These are phyloP conservation scores for Tripterygium wilfordii DNA, from an alignment of 177 flowering plant genomes.

Conservation along the genomic window DNA sequence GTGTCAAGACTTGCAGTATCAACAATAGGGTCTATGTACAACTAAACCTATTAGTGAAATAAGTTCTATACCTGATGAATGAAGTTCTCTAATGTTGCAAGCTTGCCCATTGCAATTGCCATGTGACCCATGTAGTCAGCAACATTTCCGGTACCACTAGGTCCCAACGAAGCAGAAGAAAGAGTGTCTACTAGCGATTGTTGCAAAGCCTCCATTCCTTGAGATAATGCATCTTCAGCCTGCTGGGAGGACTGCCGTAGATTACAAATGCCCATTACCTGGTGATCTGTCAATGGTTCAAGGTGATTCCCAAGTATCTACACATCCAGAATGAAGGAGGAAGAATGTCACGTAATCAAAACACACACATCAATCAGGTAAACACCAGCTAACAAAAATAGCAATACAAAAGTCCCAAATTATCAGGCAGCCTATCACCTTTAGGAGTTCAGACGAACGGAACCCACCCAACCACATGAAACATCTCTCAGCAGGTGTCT, in stretches of 20 bases:
- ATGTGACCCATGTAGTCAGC: conserved; percentile 88
- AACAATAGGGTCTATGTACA: too few relatives aligned
- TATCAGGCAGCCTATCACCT: conserved; percentile 37
- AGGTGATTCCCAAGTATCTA: conserved; percentile 75
- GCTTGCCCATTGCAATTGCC: conserved; percentile 89
- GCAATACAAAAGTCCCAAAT: too few relatives aligned
- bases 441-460: conserved; percentile 82
- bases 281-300: conserved; percentile 88
- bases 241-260: conserved; percentile 88
- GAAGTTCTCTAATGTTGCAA: conserved; percentile 71
- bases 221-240: conserved; percentile 93
- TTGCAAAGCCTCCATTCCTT: conserved; percentile 95
- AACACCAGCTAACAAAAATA: too few relatives aligned
- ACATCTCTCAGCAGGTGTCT: conserved; percentile 83
- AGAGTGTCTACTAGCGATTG: conserved; percentile 75
- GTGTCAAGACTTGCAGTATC: too few relatives aligned
- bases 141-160: conserved; percentile 55
- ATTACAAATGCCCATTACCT: conserved; percentile 75
- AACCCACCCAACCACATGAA: conserved; percentile 98
- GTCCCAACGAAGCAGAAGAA: conserved; percentile 53
- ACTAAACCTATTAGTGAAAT: too few relatives aligned
- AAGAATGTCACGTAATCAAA: neutral
- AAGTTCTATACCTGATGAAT: conserved; percentile 59
- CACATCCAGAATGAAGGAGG: conserved; percentile 1
- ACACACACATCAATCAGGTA: too few relatives aligned